Conservation (phyloP, 2,329 filamentous ascomycete genomes). For the Hypoxylon rubiginosum region DNA sequence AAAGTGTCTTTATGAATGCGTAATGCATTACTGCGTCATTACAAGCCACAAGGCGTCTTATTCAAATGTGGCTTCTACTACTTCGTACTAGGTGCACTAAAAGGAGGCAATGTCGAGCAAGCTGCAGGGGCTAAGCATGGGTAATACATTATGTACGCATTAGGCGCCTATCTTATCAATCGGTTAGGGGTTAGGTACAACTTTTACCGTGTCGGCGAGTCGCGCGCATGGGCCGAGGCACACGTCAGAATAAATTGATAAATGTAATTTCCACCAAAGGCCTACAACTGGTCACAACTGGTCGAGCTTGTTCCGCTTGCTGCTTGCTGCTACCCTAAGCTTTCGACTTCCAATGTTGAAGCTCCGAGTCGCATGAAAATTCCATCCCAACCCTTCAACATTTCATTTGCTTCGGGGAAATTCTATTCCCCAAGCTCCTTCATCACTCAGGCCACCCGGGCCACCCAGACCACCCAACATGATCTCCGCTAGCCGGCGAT, state of each 20-base stretch:
- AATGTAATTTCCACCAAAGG: constrained; percentile 17
- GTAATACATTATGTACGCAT: neutral
- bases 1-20: neutral
- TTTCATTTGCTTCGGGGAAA: constrained; percentile 14
- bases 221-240: constrained; percentile 51
- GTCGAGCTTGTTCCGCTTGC: constrained; percentile 1
- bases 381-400: constrained; percentile 5
- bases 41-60: too few species aligned
- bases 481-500: constrained; percentile 83
- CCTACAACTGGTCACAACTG: neutral
- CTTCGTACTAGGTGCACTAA: too few species aligned
- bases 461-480: constrained; percentile 56
- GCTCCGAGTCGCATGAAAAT: constrained; percentile 29
- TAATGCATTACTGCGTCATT: constrained; percentile 43
- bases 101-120: constrained; percentile 9
- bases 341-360: constrained; percentile 30
- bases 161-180: constrained; percentile 36
- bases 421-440: constrained; percentile 25
- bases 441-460: too few species aligned
- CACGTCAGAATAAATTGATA: constrained; percentile 45
- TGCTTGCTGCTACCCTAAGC: constrained; percentile 14
- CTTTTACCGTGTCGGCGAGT: constrained; percentile 19
- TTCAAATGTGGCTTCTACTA: too few species aligned
- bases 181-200: constrained; percentile 22
- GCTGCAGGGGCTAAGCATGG: constrained; percentile 15